These are phyloP conservation scores for Elongisporangium undulatum DNA, from an alignment of 352 stramenopile genomes.

Conservation along the genomic window DNA sequence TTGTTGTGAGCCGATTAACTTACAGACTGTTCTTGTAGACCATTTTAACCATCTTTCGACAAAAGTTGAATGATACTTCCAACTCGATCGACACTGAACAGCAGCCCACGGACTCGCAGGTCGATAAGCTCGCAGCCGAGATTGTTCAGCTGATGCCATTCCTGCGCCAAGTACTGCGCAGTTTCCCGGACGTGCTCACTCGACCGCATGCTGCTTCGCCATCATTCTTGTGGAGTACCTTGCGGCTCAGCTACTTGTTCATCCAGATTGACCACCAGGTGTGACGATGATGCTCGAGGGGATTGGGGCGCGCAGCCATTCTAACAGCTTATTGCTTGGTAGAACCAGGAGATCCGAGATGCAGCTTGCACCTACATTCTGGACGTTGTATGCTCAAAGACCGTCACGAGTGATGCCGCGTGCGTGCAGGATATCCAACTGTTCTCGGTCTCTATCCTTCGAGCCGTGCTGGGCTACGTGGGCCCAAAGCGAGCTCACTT, in stretches of 20 bases:
- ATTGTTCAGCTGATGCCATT: constrained; percentile 52
- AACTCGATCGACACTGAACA: constrained; percentile 11
- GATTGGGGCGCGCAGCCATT: neutral
- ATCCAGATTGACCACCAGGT: constrained; percentile 61
- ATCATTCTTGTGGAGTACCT: constrained; percentile 31
- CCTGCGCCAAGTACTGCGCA: constrained; percentile 29
- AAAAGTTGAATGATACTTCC: constrained; percentile 33
- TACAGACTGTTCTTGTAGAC: constrained; percentile 11
- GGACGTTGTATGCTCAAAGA: constrained; percentile 23
- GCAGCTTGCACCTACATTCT: constrained; percentile 59
- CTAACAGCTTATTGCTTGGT: neutral
- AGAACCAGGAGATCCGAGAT: constrained; percentile 64
- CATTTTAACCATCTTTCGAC: constrained; percentile 29
- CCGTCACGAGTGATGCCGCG: neutral
- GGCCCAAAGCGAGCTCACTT: constrained; percentile 40
- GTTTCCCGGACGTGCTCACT: constrained; percentile 33
- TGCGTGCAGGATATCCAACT: constrained; percentile 2
- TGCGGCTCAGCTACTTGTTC: constrained; percentile 42
- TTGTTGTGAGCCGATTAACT: neutral
- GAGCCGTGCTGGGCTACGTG: constrained; percentile 43
- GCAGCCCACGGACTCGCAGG: constrained; percentile 26
- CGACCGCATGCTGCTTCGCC: constrained; percentile 14
- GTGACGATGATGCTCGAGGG: neutral
- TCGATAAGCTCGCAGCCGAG: constrained; percentile 34
- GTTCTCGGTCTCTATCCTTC: constrained; percentile 35